phyloP scores from a whole-genome alignment of 805 yeast genomes.

The Sugiyamaella americana region DNA sequence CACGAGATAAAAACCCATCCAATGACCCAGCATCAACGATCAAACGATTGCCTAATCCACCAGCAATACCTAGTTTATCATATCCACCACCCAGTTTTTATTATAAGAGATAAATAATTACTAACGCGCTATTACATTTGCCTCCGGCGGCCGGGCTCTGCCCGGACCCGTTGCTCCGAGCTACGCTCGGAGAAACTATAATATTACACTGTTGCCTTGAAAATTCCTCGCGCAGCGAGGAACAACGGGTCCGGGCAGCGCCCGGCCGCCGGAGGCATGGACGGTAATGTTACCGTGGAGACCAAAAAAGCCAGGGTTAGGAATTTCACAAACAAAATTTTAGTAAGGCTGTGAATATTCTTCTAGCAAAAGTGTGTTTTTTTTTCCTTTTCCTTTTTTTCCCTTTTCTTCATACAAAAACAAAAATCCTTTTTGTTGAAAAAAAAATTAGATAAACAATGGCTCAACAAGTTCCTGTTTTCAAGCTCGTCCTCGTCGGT shows the following conservation, averaged over 20 bases:
- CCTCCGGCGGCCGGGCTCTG: background rate
- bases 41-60: slow-evolving; percentile 12
- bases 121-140: background rate
- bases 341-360: background rate
- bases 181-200: too few species aligned
- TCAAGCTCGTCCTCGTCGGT: slow-evolving; percentile 98
- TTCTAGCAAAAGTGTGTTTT: background rate
- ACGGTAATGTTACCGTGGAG: background rate
- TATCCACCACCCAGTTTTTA: slow-evolving; percentile 15
- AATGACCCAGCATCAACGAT: background rate
- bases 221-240: too few species aligned
- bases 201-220: too few species aligned
- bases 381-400: background rate
- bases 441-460: slow-evolving; percentile 14
- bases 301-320: background rate
- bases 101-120: background rate
- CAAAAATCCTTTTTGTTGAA: background rate
- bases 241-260: too few species aligned
- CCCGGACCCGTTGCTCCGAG: background rate
- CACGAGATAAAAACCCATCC: background rate
- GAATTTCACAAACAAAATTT: background rate
- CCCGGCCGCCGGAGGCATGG: background rate
- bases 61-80: slow-evolving; percentile 11
- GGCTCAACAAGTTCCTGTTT: slow-evolving; percentile 72
- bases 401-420: background rate